Conservation (phyloP, 2,329 filamentous ascomycete species). For the Fusarium domesticum region DNA sequence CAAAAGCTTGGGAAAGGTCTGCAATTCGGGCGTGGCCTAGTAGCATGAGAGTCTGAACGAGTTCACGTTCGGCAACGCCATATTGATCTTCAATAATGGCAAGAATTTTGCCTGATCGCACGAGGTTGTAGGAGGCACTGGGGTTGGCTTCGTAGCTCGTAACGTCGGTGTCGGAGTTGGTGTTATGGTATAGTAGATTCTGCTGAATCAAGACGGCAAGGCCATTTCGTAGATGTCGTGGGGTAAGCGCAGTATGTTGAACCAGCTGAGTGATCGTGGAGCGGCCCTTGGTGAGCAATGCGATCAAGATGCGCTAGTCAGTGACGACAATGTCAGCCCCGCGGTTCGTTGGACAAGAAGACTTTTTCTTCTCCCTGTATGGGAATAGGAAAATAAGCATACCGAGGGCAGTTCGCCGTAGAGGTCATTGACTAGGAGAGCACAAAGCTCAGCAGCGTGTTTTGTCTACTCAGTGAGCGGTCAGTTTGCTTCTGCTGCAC, state of each 20-base stretch:
- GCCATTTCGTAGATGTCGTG: constrained; percentile 75
- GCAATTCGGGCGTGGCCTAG: constrained; percentile 73
- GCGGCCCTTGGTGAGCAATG: constrained; percentile 75
- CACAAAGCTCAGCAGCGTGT: constrained; percentile 82
- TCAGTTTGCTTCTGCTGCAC: constrained; percentile 24
- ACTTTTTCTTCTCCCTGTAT: constrained; percentile 3
- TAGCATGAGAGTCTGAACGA: constrained; percentile 72
- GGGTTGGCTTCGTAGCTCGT: constrained; percentile 84
- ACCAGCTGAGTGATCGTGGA: constrained; percentile 67
- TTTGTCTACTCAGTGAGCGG: constrained; percentile 51
- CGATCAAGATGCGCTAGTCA: constrained; percentile 75
- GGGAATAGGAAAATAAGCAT: constrained; percentile 41
- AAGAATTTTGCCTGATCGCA: constrained; percentile 78
- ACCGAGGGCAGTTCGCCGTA: constrained; percentile 92
- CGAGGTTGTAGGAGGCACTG: constrained; percentile 74
- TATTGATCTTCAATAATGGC: constrained; percentile 71
- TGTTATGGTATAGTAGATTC: constrained; percentile 75
- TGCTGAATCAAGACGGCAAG: constrained; percentile 85
- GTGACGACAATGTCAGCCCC: constrained; percentile 29
- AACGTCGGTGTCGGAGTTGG: constrained; percentile 56
- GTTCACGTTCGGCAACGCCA: constrained; percentile 68
- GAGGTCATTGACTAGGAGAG: constrained; percentile 81
- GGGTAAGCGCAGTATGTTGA: constrained; percentile 68
- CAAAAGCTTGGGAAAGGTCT: constrained; percentile 65
- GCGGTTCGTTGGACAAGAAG: constrained; percentile 15